Evolutionary conservation across 2,329 filamentous ascomycete genomes (phyloP).

Genomic region (Xylaria sp.): DNA sequence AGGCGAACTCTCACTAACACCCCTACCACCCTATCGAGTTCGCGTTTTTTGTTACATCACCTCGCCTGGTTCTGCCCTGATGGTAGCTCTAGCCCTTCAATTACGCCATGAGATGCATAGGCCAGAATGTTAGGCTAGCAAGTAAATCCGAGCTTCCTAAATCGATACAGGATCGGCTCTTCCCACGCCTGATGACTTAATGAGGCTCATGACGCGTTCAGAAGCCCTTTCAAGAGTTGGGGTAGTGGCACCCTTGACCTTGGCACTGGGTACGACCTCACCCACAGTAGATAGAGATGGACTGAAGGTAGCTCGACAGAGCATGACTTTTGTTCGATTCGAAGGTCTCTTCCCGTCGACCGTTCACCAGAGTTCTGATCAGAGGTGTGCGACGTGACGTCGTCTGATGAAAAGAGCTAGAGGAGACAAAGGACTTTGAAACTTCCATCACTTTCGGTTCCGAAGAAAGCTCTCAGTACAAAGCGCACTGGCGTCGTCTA

Average conservation of each 20-base stretch:
- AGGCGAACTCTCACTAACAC: no score
- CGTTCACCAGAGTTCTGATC: neutral
- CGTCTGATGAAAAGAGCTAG: neutral
- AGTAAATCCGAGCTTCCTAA: conserved; percentile 33
- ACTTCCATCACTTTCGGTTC: neutral
- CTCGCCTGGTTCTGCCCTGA: neutral
- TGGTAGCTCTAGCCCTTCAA: conserved; percentile 2
- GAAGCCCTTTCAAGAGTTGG: conserved; percentile 28
- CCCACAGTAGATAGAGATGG: neutral
- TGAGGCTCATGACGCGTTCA: conserved; percentile 35
- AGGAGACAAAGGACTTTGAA: neutral
- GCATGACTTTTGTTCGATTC: conserved; percentile 13
- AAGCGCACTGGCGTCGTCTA: neutral
- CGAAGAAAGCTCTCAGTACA: neutral
- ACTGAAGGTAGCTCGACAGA: neutral
- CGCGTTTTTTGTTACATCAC: no score
- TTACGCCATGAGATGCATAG: conserved; percentile 12
- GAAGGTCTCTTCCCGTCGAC: neutral
- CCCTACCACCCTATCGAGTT: no score
- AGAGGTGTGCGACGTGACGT: neutral
- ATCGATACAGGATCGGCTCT: conserved; percentile 31
- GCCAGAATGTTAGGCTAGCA: neutral
- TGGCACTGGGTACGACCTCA: conserved; percentile 18
- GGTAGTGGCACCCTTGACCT: conserved; percentile 26
- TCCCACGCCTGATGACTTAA: conserved; percentile 25